Evolutionary conservation across 176 grass and related monocot genomes (phyloP), one percentile per base, ranked within the genome.

Genomic region (Oryza longistaminata): DNA sequence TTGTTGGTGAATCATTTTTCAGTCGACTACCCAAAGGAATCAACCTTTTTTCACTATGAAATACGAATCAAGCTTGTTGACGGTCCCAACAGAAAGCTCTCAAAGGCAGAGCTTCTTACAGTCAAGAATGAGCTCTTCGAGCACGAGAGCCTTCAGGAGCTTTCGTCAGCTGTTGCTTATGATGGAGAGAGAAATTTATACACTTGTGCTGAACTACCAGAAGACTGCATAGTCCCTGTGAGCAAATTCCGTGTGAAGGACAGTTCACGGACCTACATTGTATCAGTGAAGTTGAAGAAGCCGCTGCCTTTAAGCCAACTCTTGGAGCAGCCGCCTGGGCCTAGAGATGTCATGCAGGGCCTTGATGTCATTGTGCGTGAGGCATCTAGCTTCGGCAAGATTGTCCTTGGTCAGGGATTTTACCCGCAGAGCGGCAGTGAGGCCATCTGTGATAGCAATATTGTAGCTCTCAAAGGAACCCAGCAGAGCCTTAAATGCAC

Each of bases 281-380:
- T 66, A 19, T 71, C 49, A 1, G 61, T 89, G 33, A 64, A 84
- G 34, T 62, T 92, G 11, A 89, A 79, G 62, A 89, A 76, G 74
- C 22, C 66, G 33, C 7, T 89, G 65, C 26, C 76, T 22, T 72
- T 89, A 14, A 89, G 25, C 58, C 79, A 86, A 64, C 27, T 89
- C 26, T 65, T 11, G 21, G 64, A 71, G 27, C 66, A 42, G 25
- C 75, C 7, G 39, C 6, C 74, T 75, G 85, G 86, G 9, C 69
- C 74, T 66, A 75, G 61, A 80, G 79, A 86, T 48, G 45, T 92
- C 24, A 80, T 87, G 75, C 83, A 80, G 46, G 74, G 83, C 37
- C 75, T 92, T 73, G 81, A 89, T 74, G 75, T 86, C 58, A 83
- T 89, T 83, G 83, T 92, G 24, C 79, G 87, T 49, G 83, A 87